Evolutionary conservation across 2,329 filamentous ascomycete genomes (phyloP).

Genomic region (Fusarium sp.): DNA sequence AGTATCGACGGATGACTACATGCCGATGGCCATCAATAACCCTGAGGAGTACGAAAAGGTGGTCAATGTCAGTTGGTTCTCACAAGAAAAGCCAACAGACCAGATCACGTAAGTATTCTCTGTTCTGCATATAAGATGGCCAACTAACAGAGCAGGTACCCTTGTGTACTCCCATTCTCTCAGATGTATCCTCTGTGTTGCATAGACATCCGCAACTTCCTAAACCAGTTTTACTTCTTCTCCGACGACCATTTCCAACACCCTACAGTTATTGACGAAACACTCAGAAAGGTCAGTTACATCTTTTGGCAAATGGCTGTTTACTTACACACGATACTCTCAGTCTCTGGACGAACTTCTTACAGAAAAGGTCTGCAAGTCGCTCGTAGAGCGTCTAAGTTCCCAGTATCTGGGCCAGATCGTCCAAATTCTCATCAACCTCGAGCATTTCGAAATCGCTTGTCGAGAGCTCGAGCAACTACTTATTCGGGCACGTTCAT

Average conservation of each 20-base stretch:
- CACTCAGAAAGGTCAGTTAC: constrained; percentile 74
- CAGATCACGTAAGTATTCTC: constrained; percentile 73
- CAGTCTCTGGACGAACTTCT: constrained; percentile 95
- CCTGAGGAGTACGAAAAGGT: constrained; percentile 95
- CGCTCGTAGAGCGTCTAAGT: constrained; percentile 85
- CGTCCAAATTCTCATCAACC: constrained; percentile 96
- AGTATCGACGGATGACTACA: constrained; percentile 95
- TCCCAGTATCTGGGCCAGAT: constrained; percentile 98
- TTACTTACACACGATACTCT: constrained; percentile 17
- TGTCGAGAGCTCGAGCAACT: constrained; percentile 90
- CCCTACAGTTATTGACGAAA: constrained; percentile 89
- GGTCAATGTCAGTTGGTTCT: constrained; percentile 95
- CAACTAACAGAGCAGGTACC: constrained; percentile 70
- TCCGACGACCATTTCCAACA: constrained; percentile 96
- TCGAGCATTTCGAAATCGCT: constrained; percentile 95
- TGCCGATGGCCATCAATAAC: constrained; percentile 97
- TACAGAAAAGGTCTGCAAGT: constrained; percentile 89
- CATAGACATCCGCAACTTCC: constrained; percentile 96
- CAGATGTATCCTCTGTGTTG: constrained; percentile 99
- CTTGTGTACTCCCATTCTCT: constrained; percentile 95
- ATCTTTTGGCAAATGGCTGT: no score
- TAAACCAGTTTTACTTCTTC: constrained; percentile 99
- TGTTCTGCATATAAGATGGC: background rate
- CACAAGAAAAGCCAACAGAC: constrained; percentile 79
- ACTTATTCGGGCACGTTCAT: constrained; percentile 85